A percentile compares a stretch with the other conserved stretches of the same genome.
Evolutionary conservation across 2,329 filamentous ascomycete species (phyloP).

Genomic region (Pseudogymnoascus sp.): DNA sequence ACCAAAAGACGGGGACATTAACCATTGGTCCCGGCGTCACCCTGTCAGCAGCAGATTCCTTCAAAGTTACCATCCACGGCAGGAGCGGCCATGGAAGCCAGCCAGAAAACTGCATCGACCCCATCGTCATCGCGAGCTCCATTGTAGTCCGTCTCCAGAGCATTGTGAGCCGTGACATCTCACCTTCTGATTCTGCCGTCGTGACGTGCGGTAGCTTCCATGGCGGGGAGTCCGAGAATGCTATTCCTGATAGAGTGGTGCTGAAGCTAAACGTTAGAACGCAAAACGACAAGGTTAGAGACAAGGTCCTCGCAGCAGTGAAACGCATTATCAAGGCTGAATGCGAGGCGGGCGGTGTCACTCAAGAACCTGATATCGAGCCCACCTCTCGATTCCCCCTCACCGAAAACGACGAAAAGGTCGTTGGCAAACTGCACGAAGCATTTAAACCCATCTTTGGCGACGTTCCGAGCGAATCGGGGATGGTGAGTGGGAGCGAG

Average conservation of each 20-base stretch:
- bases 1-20: not conserved
- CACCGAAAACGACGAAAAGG: conserved; percentile 4
- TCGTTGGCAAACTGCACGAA: not conserved
- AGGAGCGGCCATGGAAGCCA: conserved; percentile 51
- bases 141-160: conserved; percentile 51
- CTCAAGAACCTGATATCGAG: conserved; percentile 5
- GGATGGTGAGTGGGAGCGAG: conserved; percentile 16
- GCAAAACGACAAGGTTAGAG: conserved; percentile 37
- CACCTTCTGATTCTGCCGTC: conserved; percentile 47
- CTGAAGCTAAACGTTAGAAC: conserved; percentile 50
- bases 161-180: conserved; percentile 49
- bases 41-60: conserved; percentile 37
- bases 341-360: conserved; percentile 32
- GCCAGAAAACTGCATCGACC: conserved; percentile 50
- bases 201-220: conserved; percentile 53
- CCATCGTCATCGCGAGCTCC: conserved; percentile 49
- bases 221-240: conserved; percentile 53
- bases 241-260: conserved; percentile 48
- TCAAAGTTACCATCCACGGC: conserved; percentile 49
- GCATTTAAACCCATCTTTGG: conserved; percentile 5
- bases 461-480: not conserved
- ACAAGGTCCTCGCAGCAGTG: conserved; percentile 26
- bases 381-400: not conserved
- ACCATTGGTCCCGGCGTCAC: conserved; percentile 20
- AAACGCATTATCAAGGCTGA: conserved; percentile 51